Evolutionary conservation across 176 grass and related monocot genomes (phyloP).

Genomic region (Carex kokanica): DNA sequence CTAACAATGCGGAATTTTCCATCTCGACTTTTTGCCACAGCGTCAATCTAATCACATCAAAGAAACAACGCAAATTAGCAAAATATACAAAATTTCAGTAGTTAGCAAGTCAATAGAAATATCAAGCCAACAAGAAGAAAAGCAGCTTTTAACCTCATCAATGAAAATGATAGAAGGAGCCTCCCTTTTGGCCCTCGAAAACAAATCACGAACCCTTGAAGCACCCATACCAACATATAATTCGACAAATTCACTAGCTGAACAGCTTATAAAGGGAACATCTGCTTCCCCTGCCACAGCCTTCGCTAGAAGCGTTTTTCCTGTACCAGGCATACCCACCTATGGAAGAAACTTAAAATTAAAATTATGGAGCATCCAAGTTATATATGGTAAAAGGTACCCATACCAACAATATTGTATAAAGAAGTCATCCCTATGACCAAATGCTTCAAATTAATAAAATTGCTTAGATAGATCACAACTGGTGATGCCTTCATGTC

Average conservation of each 20-base stretch:
- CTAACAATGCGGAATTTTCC: slow-evolving; percentile 84
- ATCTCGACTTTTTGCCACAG: slow-evolving; percentile 98
- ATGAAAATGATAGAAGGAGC: slow-evolving; percentile 97
- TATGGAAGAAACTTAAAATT: slow-evolving; percentile 34
- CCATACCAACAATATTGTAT: not conserved
- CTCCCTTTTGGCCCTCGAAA: slow-evolving; percentile 93
- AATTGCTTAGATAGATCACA: slow-evolving; percentile 9
- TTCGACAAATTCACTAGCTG: slow-evolving; percentile 99
- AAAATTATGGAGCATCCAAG: not conserved
- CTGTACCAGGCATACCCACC: slow-evolving; percentile 97
- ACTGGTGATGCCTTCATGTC: not conserved
- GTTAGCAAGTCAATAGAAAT: not conserved
- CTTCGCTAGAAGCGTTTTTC: slow-evolving; percentile 98
- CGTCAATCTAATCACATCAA: slow-evolving; percentile 68
- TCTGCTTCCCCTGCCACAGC: slow-evolving; percentile 98
- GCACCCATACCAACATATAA: slow-evolving; percentile 99
- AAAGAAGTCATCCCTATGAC: not conserved
- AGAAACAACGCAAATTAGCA: not conserved
- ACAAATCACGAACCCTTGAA: slow-evolving; percentile 91
- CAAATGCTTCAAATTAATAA: not conserved
- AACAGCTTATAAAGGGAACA: slow-evolving; percentile 99
- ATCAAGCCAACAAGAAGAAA: slow-evolving; percentile 8
- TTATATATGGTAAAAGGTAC: not conserved
- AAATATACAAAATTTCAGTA: not conserved
- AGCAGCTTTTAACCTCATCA: slow-evolving; percentile 63